These are phyloP conservation scores for Ophidiomyces ophidiicola DNA, from an alignment of 2,329 filamentous ascomycete genomes.

Conservation along the genomic window DNA sequence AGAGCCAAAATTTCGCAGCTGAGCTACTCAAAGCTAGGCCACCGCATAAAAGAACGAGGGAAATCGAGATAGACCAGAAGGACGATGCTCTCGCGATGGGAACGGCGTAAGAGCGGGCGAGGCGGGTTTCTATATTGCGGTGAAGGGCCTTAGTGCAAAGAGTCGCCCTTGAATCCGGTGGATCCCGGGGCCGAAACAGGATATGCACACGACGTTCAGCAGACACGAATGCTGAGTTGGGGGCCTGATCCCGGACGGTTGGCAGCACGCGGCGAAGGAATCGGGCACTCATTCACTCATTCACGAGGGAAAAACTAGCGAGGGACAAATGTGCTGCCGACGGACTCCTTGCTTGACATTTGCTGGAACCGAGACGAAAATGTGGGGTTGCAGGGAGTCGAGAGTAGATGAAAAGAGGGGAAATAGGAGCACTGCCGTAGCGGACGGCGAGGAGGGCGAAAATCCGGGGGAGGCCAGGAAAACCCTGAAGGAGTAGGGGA, in stretches of 20 bases:
- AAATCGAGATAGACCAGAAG: slow-evolving; percentile 28
- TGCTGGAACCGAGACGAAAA: neutral
- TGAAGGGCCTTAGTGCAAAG: neutral
- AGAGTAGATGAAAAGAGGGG: slow-evolving; percentile 6
- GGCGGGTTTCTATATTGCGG: neutral
- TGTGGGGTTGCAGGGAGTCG: too few species aligned
- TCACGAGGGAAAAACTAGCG: neutral
- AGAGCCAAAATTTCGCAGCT: slow-evolving; percentile 18
- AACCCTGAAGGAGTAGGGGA: neutral
- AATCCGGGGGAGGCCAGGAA: neutral
- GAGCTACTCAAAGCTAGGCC: slow-evolving; percentile 25
- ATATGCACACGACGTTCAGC: slow-evolving; percentile 11
- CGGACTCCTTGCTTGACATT: neutral
- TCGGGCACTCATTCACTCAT: slow-evolving; percentile 28
- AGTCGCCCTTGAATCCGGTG: neutral
- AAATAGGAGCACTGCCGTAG: slow-evolving; percentile 8
- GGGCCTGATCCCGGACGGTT: slow-evolving; percentile 23
- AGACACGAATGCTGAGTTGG: slow-evolving; percentile 13
- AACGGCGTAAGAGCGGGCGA: neutral
- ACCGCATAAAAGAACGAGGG: slow-evolving; percentile 25
- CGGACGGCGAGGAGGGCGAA: neutral
- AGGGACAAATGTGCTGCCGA: slow-evolving; percentile 3
- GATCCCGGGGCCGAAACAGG: slow-evolving; percentile 5
- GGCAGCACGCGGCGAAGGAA: slow-evolving; percentile 23
- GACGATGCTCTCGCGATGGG: slow-evolving; percentile 24